phyloP scores from a whole-genome alignment of 2,329 filamentous ascomycete species.

The Colletotrichum plurivorum region DNA sequence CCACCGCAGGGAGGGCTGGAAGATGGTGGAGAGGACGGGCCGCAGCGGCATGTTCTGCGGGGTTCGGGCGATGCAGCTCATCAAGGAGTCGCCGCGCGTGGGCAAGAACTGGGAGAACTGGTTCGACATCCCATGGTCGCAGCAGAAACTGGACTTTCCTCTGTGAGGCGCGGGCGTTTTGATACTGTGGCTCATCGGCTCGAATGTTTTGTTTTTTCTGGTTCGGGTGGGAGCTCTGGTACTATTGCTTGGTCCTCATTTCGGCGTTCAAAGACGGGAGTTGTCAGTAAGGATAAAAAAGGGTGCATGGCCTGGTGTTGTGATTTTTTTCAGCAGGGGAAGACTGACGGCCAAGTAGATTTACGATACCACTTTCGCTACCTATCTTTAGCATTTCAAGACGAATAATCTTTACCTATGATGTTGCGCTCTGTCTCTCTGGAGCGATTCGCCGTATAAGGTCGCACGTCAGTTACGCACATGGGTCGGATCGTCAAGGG shows the following conservation, averaged over 20 bases:
- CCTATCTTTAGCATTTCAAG: neutral
- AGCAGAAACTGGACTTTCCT: slow-evolving; percentile 35
- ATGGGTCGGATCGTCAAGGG: too few species aligned
- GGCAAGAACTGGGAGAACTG: slow-evolving; percentile 40
- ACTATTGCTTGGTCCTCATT: too few species aligned
- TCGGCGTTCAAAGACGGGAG: neutral
- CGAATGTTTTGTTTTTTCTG: neutral
- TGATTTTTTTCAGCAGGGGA: neutral
- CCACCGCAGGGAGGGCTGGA: slow-evolving; percentile 55
- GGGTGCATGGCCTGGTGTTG: too few species aligned
- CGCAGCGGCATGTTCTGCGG: slow-evolving; percentile 70
- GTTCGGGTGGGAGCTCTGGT: neutral
- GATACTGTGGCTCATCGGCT: slow-evolving; percentile 3
- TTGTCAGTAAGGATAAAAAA: neutral
- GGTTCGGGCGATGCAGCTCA: slow-evolving; percentile 62
- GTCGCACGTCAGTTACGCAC: too few species aligned
- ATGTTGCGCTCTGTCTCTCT: neutral
- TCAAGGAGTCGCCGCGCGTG: slow-evolving; percentile 42
- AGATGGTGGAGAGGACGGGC: slow-evolving; percentile 59
- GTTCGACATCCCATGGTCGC: slow-evolving; percentile 27
- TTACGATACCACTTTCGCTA: slow-evolving; percentile 34
- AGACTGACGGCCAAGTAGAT: neutral
- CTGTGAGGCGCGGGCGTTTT: neutral
- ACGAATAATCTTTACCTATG: neutral
- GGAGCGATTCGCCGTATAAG: too few species aligned